Percentiles rank a stretch among this genome's conserved stretches.
These are phyloP conservation scores for Mortierella sp. DNA, from an alignment of 371 early-diverging fungal species.

Conservation along the genomic window DNA sequence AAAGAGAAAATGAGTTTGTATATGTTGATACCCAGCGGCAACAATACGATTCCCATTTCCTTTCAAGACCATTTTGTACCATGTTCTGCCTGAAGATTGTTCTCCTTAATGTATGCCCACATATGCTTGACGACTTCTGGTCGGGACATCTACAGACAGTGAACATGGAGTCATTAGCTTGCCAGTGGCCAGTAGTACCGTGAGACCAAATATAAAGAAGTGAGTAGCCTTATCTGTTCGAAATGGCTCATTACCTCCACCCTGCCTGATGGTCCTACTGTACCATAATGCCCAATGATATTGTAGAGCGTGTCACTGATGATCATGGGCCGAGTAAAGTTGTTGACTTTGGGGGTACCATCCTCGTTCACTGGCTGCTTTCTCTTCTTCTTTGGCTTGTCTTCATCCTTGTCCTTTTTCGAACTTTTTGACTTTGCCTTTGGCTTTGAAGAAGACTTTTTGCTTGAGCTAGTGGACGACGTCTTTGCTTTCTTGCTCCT, in stretches of 20 bases:
- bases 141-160: slow-evolving; percentile 58
- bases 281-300: slow-evolving; percentile 41
- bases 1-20: neutral
- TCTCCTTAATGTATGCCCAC: slow-evolving; percentile 66
- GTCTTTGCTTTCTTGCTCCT: slow-evolving; percentile 20
- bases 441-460: neutral
- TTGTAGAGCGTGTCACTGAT: slow-evolving; percentile 28
- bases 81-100: slow-evolving; percentile 61
- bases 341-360: slow-evolving; percentile 33
- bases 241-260: slow-evolving; percentile 27
- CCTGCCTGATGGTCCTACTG: slow-evolving; percentile 32
- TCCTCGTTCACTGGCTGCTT: slow-evolving; percentile 34
- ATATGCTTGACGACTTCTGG: slow-evolving; percentile 68
- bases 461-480: neutral
- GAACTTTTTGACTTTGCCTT: neutral
- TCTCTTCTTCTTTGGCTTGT: slow-evolving; percentile 22
- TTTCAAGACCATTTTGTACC: slow-evolving; percentile 42
- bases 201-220: neutral
- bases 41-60: neutral
- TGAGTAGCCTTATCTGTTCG: neutral
- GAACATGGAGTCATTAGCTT: neutral
- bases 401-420: slow-evolving; percentile 10
- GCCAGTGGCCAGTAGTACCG: neutral
- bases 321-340: slow-evolving; percentile 30
- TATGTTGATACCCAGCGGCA: too few species aligned